Conservation (phyloP, 2,329 filamentous ascomycete genomes). For the Endocalyx cinctus region DNA sequence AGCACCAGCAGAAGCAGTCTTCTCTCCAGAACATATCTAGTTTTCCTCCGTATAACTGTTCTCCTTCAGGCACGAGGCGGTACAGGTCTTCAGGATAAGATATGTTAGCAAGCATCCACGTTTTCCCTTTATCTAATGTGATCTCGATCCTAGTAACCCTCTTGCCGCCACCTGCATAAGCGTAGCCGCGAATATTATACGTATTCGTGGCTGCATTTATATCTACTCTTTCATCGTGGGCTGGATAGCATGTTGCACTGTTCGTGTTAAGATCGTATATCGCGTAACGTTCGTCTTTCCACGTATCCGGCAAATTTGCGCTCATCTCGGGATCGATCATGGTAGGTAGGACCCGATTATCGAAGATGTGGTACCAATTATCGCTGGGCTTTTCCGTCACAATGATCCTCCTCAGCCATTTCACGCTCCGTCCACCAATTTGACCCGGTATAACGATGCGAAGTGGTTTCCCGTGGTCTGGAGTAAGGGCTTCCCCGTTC, state of each 20-base stretch:
- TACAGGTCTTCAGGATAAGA: constrained; percentile 85
- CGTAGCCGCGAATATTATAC: constrained; percentile 74
- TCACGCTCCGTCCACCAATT: constrained; percentile 87
- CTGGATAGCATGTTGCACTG: constrained; percentile 74
- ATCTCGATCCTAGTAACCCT: constrained; percentile 78
- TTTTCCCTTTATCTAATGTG: constrained; percentile 75
- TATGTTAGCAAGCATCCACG: constrained; percentile 73
- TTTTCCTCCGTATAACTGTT: constrained; percentile 67
- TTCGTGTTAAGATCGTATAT: constrained; percentile 92
- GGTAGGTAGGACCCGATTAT: constrained; percentile 85
- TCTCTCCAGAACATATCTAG: constrained; percentile 81
- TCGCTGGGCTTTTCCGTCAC: constrained; percentile 75
- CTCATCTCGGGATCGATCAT: constrained; percentile 79
- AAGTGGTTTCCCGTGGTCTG: constrained; percentile 83
- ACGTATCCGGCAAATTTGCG: constrained; percentile 67
- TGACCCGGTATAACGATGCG: constrained; percentile 83
- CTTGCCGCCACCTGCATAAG: constrained; percentile 83
- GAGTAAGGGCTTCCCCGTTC: constrained; percentile 77
- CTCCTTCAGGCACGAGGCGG: constrained; percentile 53
- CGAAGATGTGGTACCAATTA: constrained; percentile 94
- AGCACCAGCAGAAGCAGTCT: constrained; percentile 84
- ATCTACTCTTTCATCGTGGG: constrained; percentile 65
- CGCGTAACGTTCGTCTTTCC: constrained; percentile 85
- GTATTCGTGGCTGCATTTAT: constrained; percentile 41
- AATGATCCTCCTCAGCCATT: constrained; percentile 82